These are phyloP conservation scores for Crassisporium funariophilum DNA, from an alignment of 768 basidiomycete genomes.

Conservation along the genomic window DNA sequence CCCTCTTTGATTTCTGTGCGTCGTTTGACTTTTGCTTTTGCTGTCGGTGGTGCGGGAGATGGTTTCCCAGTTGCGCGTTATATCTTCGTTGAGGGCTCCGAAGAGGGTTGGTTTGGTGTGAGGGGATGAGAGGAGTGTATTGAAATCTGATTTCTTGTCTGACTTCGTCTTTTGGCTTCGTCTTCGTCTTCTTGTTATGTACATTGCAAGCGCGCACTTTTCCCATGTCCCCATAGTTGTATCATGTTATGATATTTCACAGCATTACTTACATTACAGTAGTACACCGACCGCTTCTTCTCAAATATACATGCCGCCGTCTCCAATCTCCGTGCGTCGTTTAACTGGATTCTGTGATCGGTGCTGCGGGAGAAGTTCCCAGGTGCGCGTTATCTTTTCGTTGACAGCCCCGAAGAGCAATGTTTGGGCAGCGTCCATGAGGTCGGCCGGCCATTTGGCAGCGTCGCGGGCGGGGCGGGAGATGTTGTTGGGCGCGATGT, in stretches of 20 bases:
- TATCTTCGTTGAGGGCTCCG: too few relatives aligned
- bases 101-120: too few relatives aligned
- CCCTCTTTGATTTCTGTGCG: too few relatives aligned
- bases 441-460: constrained; percentile 36
- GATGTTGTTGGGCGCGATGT: constrained; percentile 35
- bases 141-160: too few relatives aligned
- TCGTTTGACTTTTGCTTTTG: too few relatives aligned
- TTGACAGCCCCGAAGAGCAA: constrained; percentile 38
- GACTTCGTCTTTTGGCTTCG: too few relatives aligned
- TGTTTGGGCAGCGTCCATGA: constrained; percentile 36
- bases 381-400: constrained; percentile 21
- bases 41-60: too few relatives aligned
- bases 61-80: too few relatives aligned
- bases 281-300: background rate
- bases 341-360: constrained; percentile 11
- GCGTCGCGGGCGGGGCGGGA: constrained; percentile 30
- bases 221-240: background rate
- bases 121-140: too few relatives aligned
- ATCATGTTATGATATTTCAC: too few relatives aligned
- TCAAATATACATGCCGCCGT: constrained; percentile 55
- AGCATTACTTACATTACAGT: constrained; percentile 1
- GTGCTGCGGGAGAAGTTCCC: constrained; percentile 13
- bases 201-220: too few relatives aligned
- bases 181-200: too few relatives aligned
- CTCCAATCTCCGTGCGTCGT: constrained; percentile 38